Base-by-base conservation (phyloP, 805 yeast genomes). In the Henningerozyma blattae region DNA sequence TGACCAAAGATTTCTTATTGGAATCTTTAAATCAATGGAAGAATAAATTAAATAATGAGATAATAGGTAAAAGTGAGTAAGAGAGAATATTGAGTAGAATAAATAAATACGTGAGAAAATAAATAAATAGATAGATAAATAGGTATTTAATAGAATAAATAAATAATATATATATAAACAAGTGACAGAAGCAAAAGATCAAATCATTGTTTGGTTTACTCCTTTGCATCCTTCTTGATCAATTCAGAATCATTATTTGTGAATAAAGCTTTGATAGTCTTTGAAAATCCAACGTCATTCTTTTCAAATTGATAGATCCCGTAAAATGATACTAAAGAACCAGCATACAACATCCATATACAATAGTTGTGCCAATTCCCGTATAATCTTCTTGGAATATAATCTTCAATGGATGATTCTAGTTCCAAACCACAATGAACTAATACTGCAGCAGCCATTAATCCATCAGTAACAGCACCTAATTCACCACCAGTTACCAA, bases 321-420 rank as follows among this genome's bases (percentile, higher is more conserved):
- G 50, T 79, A 75, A 39, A 77, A 65, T 12, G 83, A 72, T 25
- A 78, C 62, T 34, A 68, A 64, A 2, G 94, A 67, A 26, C 96
- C 96, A 3, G 76, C 61, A 26, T 74, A 70, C 47, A 91, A 69
- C 36, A 85, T 54, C 41, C 67, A 68, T 65, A 74, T 62, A 36
- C 94, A 87, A 26, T 70, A 62, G 40, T 68, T 67, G 61, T 84
- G 79, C 69, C 82, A 73, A 28, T 65, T 57, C 25, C 95, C 95
- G 59, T 78, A 91, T 17, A 77, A 83, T 56, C 98, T 72, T 53
- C 65, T 61, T 28, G 95, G 96, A 36, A 89, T 78, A 62, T 89
- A 91, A 61, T 89, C 98, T 39, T 77, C 77, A 50, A 91, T 86
- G 66, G 96, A 89, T 30, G 93, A 68, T 58, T 80, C 80, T 61